Percentiles rank a stretch among this genome's conserved stretches.
These are phyloP conservation scores for Fusarium subtropicale DNA, from an alignment of 2,329 filamentous ascomycete species.

Conservation along the genomic window DNA sequence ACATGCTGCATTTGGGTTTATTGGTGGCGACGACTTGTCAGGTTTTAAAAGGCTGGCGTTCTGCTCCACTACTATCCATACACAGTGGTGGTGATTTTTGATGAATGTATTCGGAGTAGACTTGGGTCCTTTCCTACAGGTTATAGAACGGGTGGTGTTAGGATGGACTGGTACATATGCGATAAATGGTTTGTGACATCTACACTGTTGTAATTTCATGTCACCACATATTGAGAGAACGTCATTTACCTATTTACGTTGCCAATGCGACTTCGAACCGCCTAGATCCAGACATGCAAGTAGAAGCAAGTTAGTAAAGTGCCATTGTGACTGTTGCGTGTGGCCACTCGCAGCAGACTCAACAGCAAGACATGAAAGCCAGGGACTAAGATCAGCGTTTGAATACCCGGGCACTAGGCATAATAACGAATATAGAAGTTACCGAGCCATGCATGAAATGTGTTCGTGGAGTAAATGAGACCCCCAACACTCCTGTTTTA, in stretches of 20 bases:
- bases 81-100: conserved; percentile 26
- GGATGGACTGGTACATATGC: conserved; percentile 27
- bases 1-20: conserved; percentile 36
- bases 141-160: conserved; percentile 37
- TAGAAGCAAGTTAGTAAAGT: conserved; percentile 2
- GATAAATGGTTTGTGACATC: conserved; percentile 33
- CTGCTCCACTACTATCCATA: conserved; percentile 32
- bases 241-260: conserved; percentile 11
- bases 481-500: background rate
- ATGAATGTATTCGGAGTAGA: conserved; percentile 45
- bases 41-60: conserved; percentile 41
- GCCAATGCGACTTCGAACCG: background rate
- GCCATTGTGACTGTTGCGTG: background rate
- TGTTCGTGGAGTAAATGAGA: background rate
- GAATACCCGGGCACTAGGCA: background rate
- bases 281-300: background rate
- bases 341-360: background rate
- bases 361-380: background rate
- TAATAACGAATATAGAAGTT: background rate
- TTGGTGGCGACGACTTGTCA: conserved; percentile 40
- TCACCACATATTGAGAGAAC: conserved; percentile 6
- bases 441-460: background rate
- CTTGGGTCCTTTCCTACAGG: conserved; percentile 30
- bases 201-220: conserved; percentile 37
- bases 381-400: background rate